Evolutionary conservation across 306 rosid species (phyloP), one percentile per base, ranked within the genome.

Genomic region (Fragaria iinumae): DNA sequence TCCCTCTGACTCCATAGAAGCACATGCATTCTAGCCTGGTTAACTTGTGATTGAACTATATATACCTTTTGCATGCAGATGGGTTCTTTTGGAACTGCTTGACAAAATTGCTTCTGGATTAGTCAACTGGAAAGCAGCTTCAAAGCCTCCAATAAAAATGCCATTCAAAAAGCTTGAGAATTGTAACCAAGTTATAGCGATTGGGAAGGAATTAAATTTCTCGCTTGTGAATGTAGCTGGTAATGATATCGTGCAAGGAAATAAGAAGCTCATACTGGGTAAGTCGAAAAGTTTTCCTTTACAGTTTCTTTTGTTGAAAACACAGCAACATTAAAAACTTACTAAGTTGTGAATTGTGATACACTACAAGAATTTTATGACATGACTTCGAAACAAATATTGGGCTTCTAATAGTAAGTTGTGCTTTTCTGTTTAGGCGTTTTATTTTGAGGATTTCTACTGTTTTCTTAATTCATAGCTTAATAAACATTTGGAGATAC

Each of bases 61-160:
- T 75, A 38, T 68, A 29, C 38, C 39, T 64, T 74, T 25, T 68
- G 56, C 78, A 39, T 79, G 86, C 89, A 96, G 99, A 77, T 96
- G 99, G 99, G 93, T 96, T 85, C 93, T 96, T 57, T 82, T 96
- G 82, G 99, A 96, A 89, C 93, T 89, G 83, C 99, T 96, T 86
- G 99, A 96, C 83, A 96, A 92, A 88, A 88, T 89, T 84, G 85
- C 86, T 45, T 83, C 92, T 18, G 96, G 90, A 85, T 88, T 97
- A 59, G 99, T 96, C 79, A 88, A 88, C 83, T 96, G 99, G 99
- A 96, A 96, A 84, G 89, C 80, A 86, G 98, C 99, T 11, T 76
- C 99, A 71, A 96, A 96, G 87, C 99, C 99, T 82, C 99, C 99
- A 62, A 91, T 96, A 83, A 86, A 91, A 93, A 92, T 96, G 98